Base-by-base conservation (phyloP, 2,329 filamentous ascomycete genomes). In the Aspergillus arachidicola region DNA sequence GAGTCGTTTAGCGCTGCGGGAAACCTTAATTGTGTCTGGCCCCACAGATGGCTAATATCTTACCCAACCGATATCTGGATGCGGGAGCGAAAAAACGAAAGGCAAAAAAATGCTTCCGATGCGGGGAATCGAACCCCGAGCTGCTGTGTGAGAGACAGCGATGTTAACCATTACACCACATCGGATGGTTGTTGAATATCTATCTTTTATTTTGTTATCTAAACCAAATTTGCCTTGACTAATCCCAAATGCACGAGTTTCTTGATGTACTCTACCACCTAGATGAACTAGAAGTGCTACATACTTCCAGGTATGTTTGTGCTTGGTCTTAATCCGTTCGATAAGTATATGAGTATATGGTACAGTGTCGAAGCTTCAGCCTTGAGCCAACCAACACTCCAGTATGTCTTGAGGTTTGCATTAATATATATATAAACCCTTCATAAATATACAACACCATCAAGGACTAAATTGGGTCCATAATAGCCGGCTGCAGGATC, bases 131-230 rank as follows among this genome's bases (percentile, higher is more conserved):
- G 51, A 55, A 55, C 51, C 51, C 51, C 51, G 51, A 55, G 51
- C 51, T 55, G 51, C 51, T 55, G 51, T 55, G 51, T 55, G 51
- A 55, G 51, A 55, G 51, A 55, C 51, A 55, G 51, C 51, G 51
- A 55, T 55, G 51, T 55, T 55, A 38, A 14, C 51, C 51, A 55
- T 55, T 55, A 55, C 51, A 55, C 51, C 51, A 55, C 51, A 55
- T 55, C 51, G 51, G 51, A 55, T 38, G 14, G 4, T 36, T 16
- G 32, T 23, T 55, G n/a, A 12, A 16, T 23, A 2, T 1, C 1
- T 11, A 0, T 0, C 4, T 3, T 9, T 16, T 28, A 19, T 30
- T 50, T 30, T 10, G 26, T 2, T 50, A 28, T 1, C 6, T 30
- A 30, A 46, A 1, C n/a, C n/a, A 23, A n/a, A n/a, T n/a, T n/a